A percentile compares a stretch with the other conserved stretches of the same genome.
Evolutionary conservation across 331 rosid genomes (phyloP).

Genomic region (Telfairia occidentalis): DNA sequence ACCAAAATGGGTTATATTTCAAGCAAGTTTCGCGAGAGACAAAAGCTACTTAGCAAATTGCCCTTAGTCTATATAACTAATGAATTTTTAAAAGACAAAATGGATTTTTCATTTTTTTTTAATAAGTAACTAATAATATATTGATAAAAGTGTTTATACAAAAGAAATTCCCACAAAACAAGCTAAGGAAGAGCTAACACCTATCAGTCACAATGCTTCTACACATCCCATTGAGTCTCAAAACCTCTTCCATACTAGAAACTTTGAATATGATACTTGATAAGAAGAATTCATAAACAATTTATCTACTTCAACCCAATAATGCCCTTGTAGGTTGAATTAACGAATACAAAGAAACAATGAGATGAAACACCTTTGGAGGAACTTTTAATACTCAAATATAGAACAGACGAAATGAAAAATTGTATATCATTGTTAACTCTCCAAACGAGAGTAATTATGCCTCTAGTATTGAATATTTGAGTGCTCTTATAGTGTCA

Average conservation of each 20-base stretch:
- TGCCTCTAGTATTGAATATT: too few species aligned
- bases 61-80: too few species aligned
- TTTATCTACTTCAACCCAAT: background rate
- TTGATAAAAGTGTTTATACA: too few species aligned
- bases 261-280: background rate
- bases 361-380: background rate
- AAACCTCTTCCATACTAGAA: background rate
- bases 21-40: too few species aligned
- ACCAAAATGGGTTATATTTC: too few species aligned
- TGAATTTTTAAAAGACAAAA: too few species aligned
- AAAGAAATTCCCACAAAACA: background rate
- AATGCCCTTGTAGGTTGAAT: background rate
- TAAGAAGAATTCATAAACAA: background rate
- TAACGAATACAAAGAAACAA: background rate
- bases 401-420: background rate
- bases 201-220: background rate
- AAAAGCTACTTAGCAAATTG: too few species aligned
- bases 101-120: too few species aligned
- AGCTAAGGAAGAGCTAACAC: background rate
- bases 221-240: background rate
- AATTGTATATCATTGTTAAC: background rate
- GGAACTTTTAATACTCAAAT: background rate
- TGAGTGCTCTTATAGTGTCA: too few species aligned
- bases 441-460: too few species aligned
- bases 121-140: too few species aligned